Conservation (phyloP, 306 rosid species). For the Medicago arabica region DNA sequence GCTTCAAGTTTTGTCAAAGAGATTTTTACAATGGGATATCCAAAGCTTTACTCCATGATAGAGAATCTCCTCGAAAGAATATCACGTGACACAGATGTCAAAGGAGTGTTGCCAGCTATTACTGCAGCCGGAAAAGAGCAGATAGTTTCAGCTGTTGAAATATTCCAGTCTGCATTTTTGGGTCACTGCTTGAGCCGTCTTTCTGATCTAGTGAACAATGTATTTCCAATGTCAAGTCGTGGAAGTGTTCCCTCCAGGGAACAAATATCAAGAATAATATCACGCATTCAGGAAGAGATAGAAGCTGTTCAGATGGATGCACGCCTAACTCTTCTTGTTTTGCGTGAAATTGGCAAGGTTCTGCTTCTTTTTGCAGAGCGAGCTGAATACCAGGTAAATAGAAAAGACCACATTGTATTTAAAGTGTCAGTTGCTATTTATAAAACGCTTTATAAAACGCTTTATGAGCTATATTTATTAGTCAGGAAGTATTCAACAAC, state of each 20-base stretch:
- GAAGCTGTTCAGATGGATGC: conserved; percentile 95
- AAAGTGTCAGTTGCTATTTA: conserved; percentile 15
- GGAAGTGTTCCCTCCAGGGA: conserved; percentile 96
- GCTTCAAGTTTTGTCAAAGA: conserved; percentile 99
- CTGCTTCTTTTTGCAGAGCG: conserved; percentile 83
- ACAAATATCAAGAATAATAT: conserved; percentile 80
- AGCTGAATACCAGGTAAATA: conserved; percentile 84
- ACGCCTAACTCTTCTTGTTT: conserved; percentile 92
- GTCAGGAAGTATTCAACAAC: conserved; percentile 23
- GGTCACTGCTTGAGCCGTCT: conserved; percentile 91
- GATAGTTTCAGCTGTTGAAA: conserved; percentile 84
- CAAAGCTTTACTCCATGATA: conserved; percentile 88
- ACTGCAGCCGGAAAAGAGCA: conserved; percentile 76
- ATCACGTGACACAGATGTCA: conserved; percentile 92
- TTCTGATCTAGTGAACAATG: conserved; percentile 89
- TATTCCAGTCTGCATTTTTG: conserved; percentile 92
- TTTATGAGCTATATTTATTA: conserved; percentile 10
- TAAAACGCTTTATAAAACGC: not conserved
- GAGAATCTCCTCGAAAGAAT: conserved; percentile 95
- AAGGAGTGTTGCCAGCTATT: conserved; percentile 92
- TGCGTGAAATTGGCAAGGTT: conserved; percentile 96
- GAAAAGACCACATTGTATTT: conserved; percentile 4
- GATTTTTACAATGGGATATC: conserved; percentile 89
- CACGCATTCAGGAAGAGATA: conserved; percentile 92
- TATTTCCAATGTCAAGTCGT: conserved; percentile 92